A percentile compares a stretch with the other conserved stretches of the same genome.
These are phyloP conservation scores for Cyclotella atomus DNA, from an alignment of 108 stramenopile species.

Conservation along the genomic window DNA sequence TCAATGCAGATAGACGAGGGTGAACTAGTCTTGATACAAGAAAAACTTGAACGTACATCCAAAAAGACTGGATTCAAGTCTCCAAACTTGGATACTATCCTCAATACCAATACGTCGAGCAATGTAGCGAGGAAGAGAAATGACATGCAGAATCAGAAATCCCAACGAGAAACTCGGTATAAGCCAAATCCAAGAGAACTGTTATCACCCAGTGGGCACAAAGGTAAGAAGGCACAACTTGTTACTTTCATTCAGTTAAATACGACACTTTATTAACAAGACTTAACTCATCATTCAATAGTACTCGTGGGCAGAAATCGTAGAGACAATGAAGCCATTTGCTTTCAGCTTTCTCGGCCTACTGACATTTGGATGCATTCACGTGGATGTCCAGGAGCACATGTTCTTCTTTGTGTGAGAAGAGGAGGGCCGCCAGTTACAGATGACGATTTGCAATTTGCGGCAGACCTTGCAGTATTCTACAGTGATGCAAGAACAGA, in stretches of 20 bases:
- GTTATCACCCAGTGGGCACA: slow-evolving; percentile 70
- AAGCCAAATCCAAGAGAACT: slow-evolving; percentile 67
- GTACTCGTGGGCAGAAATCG: slow-evolving; percentile 87
- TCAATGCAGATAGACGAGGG: slow-evolving; percentile 57
- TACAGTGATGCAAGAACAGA: slow-evolving; percentile 84
- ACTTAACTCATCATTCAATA: neutral
- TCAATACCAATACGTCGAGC: slow-evolving; percentile 2
- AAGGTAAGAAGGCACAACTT: neutral
- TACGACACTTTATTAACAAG: neutral
- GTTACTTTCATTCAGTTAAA: neutral
- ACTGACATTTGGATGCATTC: slow-evolving; percentile 90
- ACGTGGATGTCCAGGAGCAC: slow-evolving; percentile 85
- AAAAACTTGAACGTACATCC: slow-evolving; percentile 61
- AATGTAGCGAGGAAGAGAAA: slow-evolving; percentile 20
- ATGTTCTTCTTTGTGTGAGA: slow-evolving; percentile 75
- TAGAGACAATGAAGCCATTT: slow-evolving; percentile 84
- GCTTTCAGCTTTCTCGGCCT: slow-evolving; percentile 68
- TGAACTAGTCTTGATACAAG: slow-evolving; percentile 59
- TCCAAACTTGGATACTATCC: slow-evolving; percentile 17
- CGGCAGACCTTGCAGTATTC: slow-evolving; percentile 85
- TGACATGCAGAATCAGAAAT: slow-evolving; percentile 12
- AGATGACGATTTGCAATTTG: slow-evolving; percentile 75
- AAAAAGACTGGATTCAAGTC: slow-evolving; percentile 66
- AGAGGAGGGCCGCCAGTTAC: slow-evolving; percentile 65
- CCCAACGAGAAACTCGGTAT: neutral